A percentile compares a stretch with the other conserved stretches of the same genome.
Evolutionary conservation across 2,329 filamentous ascomycete genomes (phyloP).

Genomic region (Pyrenochaeta sp.): DNA sequence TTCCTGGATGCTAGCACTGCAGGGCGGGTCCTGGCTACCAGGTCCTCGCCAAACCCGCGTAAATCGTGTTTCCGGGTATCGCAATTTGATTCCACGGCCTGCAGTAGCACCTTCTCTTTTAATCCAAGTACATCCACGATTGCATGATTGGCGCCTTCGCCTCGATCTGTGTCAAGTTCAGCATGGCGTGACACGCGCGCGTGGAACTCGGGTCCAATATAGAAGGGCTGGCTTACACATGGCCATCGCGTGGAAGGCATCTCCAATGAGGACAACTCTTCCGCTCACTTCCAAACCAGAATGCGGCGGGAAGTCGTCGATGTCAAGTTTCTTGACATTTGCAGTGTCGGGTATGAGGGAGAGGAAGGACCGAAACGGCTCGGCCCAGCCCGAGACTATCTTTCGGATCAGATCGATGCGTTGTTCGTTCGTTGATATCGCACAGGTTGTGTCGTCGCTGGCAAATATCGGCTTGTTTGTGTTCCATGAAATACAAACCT

Average conservation of each 20-base stretch:
- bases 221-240: conserved; percentile 3
- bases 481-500: conserved; percentile 14
- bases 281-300: background rate
- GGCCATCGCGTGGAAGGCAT: conserved; percentile 5
- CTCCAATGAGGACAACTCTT: conserved; percentile 1
- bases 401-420: conserved; percentile 4
- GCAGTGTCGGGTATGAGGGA: conserved; percentile 4
- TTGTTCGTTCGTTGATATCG: background rate
- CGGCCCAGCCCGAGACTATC: conserved; percentile 3
- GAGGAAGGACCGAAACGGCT: conserved; percentile 13
- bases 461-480: conserved; percentile 3
- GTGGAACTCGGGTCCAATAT: no score
- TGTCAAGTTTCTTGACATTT: conserved; percentile 8
- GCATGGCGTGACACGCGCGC: no score
- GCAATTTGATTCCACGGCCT: background rate
- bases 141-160: conserved; percentile 6
- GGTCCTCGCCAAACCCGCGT: background rate
- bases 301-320: conserved; percentile 11
- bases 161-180: conserved; percentile 7
- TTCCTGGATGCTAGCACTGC: conserved; percentile 6
- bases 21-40: conserved; percentile 1
- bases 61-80: background rate
- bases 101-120: background rate
- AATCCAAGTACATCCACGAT: conserved; percentile 3
- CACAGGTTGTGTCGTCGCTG: background rate